phyloP scores from a whole-genome alignment of 805 yeast species.

The Saccharomyces mikatae region DNA sequence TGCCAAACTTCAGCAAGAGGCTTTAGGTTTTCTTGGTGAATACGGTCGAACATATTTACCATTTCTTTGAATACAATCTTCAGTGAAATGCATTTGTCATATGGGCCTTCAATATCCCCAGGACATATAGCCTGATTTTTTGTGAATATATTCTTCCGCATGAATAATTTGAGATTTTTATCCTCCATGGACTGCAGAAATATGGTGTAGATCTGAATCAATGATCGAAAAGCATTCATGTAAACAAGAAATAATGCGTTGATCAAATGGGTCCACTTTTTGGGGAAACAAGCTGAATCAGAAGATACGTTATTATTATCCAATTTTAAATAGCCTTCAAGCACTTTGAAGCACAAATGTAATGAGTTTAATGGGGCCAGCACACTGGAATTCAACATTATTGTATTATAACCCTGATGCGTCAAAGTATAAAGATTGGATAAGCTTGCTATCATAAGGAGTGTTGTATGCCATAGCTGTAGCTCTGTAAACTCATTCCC shows the following conservation, averaged over 20 bases:
- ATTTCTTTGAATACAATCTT: background rate
- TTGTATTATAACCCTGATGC: background rate
- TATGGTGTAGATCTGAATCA: background rate
- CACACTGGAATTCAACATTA: background rate
- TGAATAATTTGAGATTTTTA: background rate
- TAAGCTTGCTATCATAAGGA: background rate
- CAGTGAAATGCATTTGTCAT: background rate
- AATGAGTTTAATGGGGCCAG: background rate
- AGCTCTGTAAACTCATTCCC: background rate
- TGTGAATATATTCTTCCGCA: background rate
- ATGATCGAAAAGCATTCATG: background rate
- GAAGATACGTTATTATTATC: background rate
- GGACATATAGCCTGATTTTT: background rate
- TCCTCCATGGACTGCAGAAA: background rate
- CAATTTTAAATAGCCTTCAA: background rate
- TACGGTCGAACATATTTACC: background rate
- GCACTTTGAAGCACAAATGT: slow-evolving; percentile 1
- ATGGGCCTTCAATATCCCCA: background rate
- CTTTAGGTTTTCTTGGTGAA: background rate
- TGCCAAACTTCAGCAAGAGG: background rate
- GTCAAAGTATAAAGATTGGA: background rate
- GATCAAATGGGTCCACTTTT: background rate
- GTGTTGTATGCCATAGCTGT: background rate
- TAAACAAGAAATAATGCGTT: background rate
- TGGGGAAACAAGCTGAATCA: background rate